phyloP scores from a whole-genome alignment of 257 asterid species.

The Knoxia roxburghii region DNA sequence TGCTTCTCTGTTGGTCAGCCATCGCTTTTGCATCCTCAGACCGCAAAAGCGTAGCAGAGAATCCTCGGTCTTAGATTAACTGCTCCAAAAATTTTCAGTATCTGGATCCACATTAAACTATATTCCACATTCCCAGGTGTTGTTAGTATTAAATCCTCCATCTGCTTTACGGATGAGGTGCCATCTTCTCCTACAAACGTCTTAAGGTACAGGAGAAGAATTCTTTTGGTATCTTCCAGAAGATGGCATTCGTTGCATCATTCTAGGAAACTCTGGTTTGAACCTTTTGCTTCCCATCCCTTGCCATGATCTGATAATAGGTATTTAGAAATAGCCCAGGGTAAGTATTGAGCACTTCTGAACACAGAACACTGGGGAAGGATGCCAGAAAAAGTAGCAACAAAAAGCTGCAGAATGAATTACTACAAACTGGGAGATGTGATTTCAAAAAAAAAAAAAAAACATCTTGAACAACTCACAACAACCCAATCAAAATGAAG shows the following conservation, averaged over 20 bases:
- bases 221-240: slow-evolving; percentile 55
- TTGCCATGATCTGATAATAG: slow-evolving; percentile 54
- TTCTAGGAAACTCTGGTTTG: slow-evolving; percentile 57
- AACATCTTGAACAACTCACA: neutral
- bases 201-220: slow-evolving; percentile 52
- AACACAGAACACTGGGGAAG: neutral
- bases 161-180: slow-evolving; percentile 12
- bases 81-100: neutral
- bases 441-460: neutral
- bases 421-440: neutral
- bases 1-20: neutral
- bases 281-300: slow-evolving; percentile 60
- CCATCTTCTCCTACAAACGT: no score
- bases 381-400: neutral
- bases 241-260: slow-evolving; percentile 52
- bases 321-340: neutral
- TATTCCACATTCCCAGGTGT: neutral
- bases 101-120: neutral
- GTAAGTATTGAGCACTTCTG: neutral
- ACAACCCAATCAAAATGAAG: neutral
- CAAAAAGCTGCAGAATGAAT: neutral
- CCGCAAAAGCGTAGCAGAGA: neutral
- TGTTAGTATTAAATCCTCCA: neutral
- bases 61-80: neutral
- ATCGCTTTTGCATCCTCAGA: neutral